A percentile compares a stretch with the other conserved stretches of the same genome.
Conservation (phyloP, 371 early-diverging fungal species). For the Lichtheimia ramosa region DNA sequence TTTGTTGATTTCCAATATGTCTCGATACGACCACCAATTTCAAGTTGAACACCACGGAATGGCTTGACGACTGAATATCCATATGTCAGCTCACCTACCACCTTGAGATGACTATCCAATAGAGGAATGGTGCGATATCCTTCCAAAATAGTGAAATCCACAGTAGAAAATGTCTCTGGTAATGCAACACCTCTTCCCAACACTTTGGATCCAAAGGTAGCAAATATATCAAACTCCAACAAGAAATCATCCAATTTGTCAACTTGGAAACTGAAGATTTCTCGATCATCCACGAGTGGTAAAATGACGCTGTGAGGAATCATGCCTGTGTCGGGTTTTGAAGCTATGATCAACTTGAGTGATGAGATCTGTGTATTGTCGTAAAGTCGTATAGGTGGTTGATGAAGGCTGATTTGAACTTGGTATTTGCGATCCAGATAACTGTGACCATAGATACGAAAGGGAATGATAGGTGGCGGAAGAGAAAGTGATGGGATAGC, state of each 20-base stretch:
- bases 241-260: constrained; percentile 73
- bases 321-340: constrained; percentile 84
- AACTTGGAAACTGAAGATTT: constrained; percentile 82
- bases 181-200: constrained; percentile 89
- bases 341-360: constrained; percentile 55
- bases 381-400: constrained; percentile 64
- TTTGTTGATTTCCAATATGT: constrained; percentile 97
- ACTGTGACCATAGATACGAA: constrained; percentile 95
- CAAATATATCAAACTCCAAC: constrained; percentile 89
- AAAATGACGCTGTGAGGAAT: constrained; percentile 90
- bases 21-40: constrained; percentile 91
- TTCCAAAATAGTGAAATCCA: constrained; percentile 34
- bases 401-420: constrained; percentile 69
- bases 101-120: constrained; percentile 82
- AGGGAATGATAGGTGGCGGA: constrained; percentile 96
- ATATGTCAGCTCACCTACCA: constrained; percentile 88
- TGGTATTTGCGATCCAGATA: constrained; percentile 86
- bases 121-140: constrained; percentile 68
- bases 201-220: constrained; percentile 92
- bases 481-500: constrained; percentile 82
- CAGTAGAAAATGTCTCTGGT: constrained; percentile 62
- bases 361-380: constrained; percentile 70
- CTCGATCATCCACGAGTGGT: constrained; percentile 81
- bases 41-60: constrained; percentile 81
- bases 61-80: constrained; percentile 84